Evolutionary conservation across 2,329 filamentous ascomycete genomes (phyloP).

Genomic region (Emmonsia crescens): DNA sequence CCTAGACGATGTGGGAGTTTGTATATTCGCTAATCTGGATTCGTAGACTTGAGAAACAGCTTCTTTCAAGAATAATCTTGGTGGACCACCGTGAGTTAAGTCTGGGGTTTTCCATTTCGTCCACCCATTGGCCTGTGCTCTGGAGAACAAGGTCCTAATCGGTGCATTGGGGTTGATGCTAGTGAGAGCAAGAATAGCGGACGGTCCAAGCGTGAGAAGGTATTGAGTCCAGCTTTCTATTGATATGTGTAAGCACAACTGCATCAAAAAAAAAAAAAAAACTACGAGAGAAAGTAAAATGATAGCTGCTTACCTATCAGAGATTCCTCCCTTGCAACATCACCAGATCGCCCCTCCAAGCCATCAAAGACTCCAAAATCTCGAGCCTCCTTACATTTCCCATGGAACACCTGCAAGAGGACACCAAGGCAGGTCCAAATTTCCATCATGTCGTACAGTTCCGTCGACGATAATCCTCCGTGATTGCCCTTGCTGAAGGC

Average conservation of each 20-base stretch:
- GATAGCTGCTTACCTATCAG: slow-evolving; percentile 38
- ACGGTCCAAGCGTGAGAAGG: slow-evolving; percentile 48
- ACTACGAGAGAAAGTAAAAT: not conserved
- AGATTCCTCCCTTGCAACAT: slow-evolving; percentile 36
- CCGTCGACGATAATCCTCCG: slow-evolving; percentile 42
- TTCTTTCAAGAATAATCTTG: slow-evolving; percentile 49
- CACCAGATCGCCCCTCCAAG: slow-evolving; percentile 37
- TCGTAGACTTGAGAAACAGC: slow-evolving; percentile 51
- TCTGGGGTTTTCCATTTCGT: slow-evolving; percentile 44
- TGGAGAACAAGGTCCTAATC: slow-evolving; percentile 38
- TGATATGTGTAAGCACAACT: slow-evolving; percentile 12
- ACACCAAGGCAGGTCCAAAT: slow-evolving; percentile 52
- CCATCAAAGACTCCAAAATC: slow-evolving; percentile 47
- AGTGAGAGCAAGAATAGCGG: slow-evolving; percentile 43
- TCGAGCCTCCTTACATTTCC: slow-evolving; percentile 44
- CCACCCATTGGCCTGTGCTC: slow-evolving; percentile 45
- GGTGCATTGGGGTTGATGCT: slow-evolving; percentile 30
- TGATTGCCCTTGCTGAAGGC: slow-evolving; percentile 49
- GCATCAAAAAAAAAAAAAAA: not conserved
- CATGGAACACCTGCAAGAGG: slow-evolving; percentile 46
- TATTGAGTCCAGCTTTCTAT: slow-evolving; percentile 52
- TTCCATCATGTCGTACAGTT: slow-evolving; percentile 55
- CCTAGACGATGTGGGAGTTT: not conserved
- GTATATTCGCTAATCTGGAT: slow-evolving; percentile 21
- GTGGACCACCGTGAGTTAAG: slow-evolving; percentile 33